Percentiles rank a stretch among this genome's conserved stretches.
Conservation (phyloP, 2,329 filamentous ascomycete species). For the Fusarium fujikuroi region DNA sequence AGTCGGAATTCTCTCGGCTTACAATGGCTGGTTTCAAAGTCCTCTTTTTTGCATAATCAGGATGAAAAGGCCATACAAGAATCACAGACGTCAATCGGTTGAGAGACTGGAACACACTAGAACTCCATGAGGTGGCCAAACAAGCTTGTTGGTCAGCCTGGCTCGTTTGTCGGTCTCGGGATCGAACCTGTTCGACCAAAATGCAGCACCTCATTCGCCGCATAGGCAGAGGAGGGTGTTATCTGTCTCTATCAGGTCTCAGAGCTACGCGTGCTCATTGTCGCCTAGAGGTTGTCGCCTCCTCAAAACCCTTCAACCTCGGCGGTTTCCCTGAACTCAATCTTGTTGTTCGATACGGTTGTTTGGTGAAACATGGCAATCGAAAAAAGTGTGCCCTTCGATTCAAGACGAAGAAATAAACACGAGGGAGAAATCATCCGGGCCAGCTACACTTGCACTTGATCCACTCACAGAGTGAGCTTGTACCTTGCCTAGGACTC, state of each 20-base stretch:
- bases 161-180: constrained; percentile 2
- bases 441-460: constrained; percentile 6
- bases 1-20: constrained; percentile 21
- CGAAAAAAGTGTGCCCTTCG: background rate
- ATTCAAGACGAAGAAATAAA: constrained; percentile 16
- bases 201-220: background rate
- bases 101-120: background rate
- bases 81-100: constrained; percentile 1
- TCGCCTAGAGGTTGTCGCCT: constrained; percentile 5
- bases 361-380: background rate
- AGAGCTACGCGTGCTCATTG: constrained; percentile 18
- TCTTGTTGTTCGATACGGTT: background rate
- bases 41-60: background rate
- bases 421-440: constrained; percentile 7
- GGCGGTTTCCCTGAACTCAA: background rate
- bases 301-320: background rate
- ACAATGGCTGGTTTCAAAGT: background rate
- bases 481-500: constrained; percentile 23
- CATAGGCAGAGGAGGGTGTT: constrained; percentile 5
- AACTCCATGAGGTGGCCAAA: constrained; percentile 7
- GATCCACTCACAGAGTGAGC: constrained; percentile 16
- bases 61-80: background rate
- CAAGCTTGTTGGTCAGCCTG: constrained; percentile 23
- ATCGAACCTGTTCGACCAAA: background rate
- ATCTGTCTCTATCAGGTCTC: constrained; percentile 2